A percentile compares a stretch with the other conserved stretches of the same genome.
Evolutionary conservation across 2,329 filamentous ascomycete species (phyloP).

Genomic region (Cylindrodendrum hubeiense): DNA sequence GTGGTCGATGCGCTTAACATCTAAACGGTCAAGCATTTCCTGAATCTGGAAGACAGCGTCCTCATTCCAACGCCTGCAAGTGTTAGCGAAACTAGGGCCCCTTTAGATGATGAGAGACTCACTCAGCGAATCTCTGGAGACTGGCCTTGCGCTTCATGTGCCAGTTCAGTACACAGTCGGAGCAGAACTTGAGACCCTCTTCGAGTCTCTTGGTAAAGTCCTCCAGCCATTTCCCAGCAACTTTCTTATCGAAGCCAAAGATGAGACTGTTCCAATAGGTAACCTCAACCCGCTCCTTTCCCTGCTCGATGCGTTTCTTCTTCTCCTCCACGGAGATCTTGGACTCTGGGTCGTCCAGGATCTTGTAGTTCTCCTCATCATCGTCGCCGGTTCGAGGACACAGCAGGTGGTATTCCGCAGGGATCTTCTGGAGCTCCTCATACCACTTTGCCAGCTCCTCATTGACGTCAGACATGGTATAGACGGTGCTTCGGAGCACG

Average conservation of each 20-base stretch:
- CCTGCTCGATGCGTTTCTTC: conserved; percentile 65
- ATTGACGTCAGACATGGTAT: conserved; percentile 53
- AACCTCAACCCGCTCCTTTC: conserved; percentile 67
- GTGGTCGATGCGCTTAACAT: conserved; percentile 71
- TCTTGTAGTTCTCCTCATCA: conserved; percentile 71
- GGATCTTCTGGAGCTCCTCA: conserved; percentile 58
- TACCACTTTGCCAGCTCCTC: conserved; percentile 59
- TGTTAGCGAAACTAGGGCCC: conserved; percentile 34
- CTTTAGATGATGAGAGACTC: conserved; percentile 41
- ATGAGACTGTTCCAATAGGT: conserved; percentile 78
- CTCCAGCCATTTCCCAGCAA: conserved; percentile 69
- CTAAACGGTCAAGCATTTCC: conserved; percentile 68
- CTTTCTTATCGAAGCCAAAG: conserved; percentile 73
- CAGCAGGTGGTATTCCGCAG: conserved; percentile 71
- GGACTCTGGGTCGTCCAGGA: conserved; percentile 61
- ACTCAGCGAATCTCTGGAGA: conserved; percentile 73
- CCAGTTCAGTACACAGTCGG: conserved; percentile 80
- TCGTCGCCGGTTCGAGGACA: conserved; percentile 75
- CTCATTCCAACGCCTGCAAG: conserved; percentile 59
- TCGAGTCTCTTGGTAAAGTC: conserved; percentile 71
- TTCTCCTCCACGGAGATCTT: conserved; percentile 65
- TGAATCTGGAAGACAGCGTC: conserved; percentile 65
- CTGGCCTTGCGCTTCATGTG: conserved; percentile 76
- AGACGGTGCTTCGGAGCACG: conserved; percentile 19
- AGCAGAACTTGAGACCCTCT: conserved; percentile 71